Evolutionary conservation across 495 filamentous ascomycete species (phyloP).

Genomic region (Saxophila tyrrhenica): DNA sequence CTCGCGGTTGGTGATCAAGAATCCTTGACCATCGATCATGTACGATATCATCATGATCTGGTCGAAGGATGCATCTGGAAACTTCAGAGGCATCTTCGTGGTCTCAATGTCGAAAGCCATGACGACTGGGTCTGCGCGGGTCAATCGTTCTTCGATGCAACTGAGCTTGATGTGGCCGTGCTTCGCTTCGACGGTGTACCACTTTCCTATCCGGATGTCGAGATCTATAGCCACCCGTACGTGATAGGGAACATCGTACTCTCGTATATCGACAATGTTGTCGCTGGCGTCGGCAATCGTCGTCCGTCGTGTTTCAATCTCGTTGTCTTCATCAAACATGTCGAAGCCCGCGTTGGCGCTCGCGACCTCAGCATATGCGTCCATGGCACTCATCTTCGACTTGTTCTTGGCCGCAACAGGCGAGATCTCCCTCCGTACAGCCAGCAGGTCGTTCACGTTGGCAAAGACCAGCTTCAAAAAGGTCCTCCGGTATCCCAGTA

Average conservation of each 20-base stretch:
- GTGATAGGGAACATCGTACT: conserved; percentile 99
- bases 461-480: conserved; percentile 77
- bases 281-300: conserved; percentile 82
- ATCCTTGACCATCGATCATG: conserved; percentile 99
- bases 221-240: conserved; percentile 96
- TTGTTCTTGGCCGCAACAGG: conserved; percentile 95
- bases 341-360: conserved; percentile 74
- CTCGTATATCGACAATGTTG: conserved; percentile 95
- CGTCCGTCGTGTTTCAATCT: conserved; percentile 74
- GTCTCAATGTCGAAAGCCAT: conserved; percentile 99
- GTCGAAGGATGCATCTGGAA: conserved; percentile 90
- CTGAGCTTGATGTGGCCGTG: conserved; percentile 73
- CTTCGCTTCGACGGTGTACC: conserved; percentile 92
- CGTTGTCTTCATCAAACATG: conserved; percentile 85
- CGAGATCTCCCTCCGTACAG: conserved; percentile 68
- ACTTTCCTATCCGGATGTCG: conserved; percentile 94
- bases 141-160: conserved; percentile 78
- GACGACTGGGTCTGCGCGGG: conserved; percentile 85
- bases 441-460: conserved; percentile 76
- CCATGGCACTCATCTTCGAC: conserved; percentile 88
- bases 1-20: conserved; percentile 95
- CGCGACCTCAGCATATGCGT: conserved; percentile 77
- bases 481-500: conserved; percentile 77
- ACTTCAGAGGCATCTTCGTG: conserved; percentile 91
- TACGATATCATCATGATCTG: conserved; percentile 99